Evolutionary conservation across 2,329 filamentous ascomycete genomes (phyloP).

Genomic region (Aspergillus aculeatinus): DNA sequence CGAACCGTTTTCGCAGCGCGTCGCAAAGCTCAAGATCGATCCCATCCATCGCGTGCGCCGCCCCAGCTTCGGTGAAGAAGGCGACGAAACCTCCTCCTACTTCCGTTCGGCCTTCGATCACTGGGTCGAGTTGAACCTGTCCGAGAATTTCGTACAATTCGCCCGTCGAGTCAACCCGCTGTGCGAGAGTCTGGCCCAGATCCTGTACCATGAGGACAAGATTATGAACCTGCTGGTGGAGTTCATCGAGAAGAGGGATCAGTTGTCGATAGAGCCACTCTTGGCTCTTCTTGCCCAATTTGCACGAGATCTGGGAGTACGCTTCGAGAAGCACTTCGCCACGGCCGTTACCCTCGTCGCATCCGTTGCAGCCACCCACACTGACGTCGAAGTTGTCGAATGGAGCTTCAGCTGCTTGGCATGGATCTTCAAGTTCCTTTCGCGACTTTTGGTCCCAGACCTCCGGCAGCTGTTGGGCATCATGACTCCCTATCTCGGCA

Average conservation of each 20-base stretch:
- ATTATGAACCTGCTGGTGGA: constrained; percentile 76
- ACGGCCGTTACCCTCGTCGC: constrained; percentile 72
- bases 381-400: constrained; percentile 87
- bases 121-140: constrained; percentile 91
- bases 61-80: constrained; percentile 74
- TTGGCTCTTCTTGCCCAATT: constrained; percentile 87
- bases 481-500: constrained; percentile 80
- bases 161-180: constrained; percentile 71
- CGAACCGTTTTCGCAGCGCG: constrained; percentile 86
- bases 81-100: constrained; percentile 77
- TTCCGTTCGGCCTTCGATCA: constrained; percentile 78
- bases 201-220: constrained; percentile 83
- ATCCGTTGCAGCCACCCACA: constrained; percentile 71
- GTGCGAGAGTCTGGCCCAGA: constrained; percentile 86
- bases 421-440: constrained; percentile 96
- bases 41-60: constrained; percentile 86
- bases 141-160: constrained; percentile 76
- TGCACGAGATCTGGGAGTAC: constrained; percentile 83
- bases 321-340: constrained; percentile 86
- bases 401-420: constrained; percentile 94
- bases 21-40: constrained; percentile 89
- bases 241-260: constrained; percentile 75
- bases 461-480: constrained; percentile 80
- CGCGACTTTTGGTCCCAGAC: constrained; percentile 80
- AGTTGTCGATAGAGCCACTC: constrained; percentile 78